Conservation (phyloP, 1,284 basidiomycete species). For the Tausonia pullulans region DNA sequence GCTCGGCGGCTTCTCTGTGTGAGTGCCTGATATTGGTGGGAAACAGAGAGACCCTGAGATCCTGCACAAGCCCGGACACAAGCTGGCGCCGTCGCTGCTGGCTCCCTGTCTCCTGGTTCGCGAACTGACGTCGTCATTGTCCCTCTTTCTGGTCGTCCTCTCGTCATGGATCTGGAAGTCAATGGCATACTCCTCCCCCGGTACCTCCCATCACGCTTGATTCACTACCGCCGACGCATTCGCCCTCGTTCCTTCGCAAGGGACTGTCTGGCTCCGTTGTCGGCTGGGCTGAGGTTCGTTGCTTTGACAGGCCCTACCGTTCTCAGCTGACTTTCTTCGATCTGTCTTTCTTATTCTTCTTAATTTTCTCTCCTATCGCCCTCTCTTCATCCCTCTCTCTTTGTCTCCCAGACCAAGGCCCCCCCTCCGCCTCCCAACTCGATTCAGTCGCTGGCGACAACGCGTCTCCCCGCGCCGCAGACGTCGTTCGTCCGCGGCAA, state of each 20-base stretch:
- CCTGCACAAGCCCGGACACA: neutral
- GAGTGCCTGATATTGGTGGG: constrained; percentile 26
- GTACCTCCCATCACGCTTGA: constrained; percentile 1
- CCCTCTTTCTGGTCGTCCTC: neutral
- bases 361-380: no score
- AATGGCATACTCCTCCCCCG: constrained; percentile 41
- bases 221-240: constrained; percentile 6
- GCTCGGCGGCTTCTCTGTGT: constrained; percentile 66
- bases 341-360: neutral
- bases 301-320: neutral
- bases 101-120: neutral
- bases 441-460: constrained; percentile 67
- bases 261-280: constrained; percentile 12
- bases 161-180: constrained; percentile 14
- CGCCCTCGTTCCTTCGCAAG: constrained; percentile 1
- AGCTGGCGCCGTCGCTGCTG: neutral
- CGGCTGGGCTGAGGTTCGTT: constrained; percentile 13
- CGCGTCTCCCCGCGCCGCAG: constrained; percentile 63
- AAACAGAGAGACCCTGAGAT: neutral
- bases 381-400: neutral
- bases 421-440: constrained; percentile 44
- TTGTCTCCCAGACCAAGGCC: constrained; percentile 24
- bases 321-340: no score
- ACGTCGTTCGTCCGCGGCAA: constrained; percentile 85
- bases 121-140: neutral